Conservation (phyloP, 208 protist species). For the Crithidia bombi region DNA sequence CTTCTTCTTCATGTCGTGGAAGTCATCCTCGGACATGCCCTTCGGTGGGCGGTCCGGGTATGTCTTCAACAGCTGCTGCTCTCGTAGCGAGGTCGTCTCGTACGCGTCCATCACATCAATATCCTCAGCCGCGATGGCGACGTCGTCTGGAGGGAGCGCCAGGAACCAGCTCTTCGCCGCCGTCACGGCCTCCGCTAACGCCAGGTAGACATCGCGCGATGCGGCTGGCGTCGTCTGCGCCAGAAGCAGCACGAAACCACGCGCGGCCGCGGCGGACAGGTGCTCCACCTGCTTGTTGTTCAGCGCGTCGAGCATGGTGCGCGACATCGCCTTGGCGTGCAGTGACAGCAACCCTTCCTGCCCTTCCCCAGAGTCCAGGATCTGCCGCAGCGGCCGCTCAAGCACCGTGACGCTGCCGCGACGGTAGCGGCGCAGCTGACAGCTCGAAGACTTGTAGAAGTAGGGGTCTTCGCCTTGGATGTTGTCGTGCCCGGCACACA, state of each 20-base stretch:
- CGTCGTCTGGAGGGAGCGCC: conserved; percentile 64
- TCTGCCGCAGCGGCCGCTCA: conserved; percentile 33
- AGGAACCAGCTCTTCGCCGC: conserved; percentile 59
- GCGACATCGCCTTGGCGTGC: conserved; percentile 45
- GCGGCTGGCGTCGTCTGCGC: conserved; percentile 34
- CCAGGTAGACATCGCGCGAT: conserved; percentile 43
- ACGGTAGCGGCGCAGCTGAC: conserved; percentile 29
- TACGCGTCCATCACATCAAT: conserved; percentile 51
- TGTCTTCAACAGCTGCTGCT: conserved; percentile 78
- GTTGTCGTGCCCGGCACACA: conserved; percentile 83
- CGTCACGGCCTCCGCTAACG: conserved; percentile 44
- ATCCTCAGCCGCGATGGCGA: conserved; percentile 72
- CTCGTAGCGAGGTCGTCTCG: conserved; percentile 60
- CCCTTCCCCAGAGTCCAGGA: conserved; percentile 19
- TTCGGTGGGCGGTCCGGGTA: conserved; percentile 84
- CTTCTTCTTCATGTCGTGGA: conserved; percentile 76
- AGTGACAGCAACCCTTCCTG: conserved; percentile 47
- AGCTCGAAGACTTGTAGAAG: conserved; percentile 56
- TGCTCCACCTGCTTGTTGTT: conserved; percentile 36
- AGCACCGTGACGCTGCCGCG: conserved; percentile 25
- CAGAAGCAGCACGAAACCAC: conserved; percentile 75
- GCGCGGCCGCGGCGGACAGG: conserved; percentile 65
- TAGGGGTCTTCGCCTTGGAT: conserved; percentile 68
- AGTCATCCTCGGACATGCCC: conserved; percentile 86
- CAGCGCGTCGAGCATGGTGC: conserved; percentile 47